Percentiles rank a stretch among this genome's conserved stretches.
These are phyloP conservation scores for Pelargonium citronellum DNA, from an alignment of 441 rosid genomes.

Conservation along the genomic window DNA sequence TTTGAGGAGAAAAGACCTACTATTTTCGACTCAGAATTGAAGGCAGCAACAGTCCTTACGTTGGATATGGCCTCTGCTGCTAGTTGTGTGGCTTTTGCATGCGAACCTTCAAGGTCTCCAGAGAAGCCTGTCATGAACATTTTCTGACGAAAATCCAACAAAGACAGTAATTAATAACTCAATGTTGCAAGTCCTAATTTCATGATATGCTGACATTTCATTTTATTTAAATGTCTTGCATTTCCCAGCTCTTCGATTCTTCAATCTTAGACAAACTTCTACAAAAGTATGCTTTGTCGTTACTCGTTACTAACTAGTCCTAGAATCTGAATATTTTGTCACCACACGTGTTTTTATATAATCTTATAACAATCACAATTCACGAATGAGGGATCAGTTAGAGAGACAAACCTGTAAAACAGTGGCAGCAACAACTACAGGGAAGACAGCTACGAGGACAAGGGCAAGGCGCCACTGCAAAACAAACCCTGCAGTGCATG, in stretches of 20 bases:
- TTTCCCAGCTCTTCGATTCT: no score
- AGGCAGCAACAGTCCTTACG: conserved; percentile 93
- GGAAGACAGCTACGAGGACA: conserved; percentile 89
- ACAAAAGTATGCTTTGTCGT: no score
- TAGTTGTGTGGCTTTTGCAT: conserved; percentile 89
- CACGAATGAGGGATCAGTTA: conserved; percentile 9
- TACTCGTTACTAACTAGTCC: no score
- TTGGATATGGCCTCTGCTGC: conserved; percentile 98
- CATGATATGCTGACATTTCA: no score
- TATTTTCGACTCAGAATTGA: conserved; percentile 85
- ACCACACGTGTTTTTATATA: no score
- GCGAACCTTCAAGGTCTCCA: conserved; percentile 90
- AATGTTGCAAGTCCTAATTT: no score
- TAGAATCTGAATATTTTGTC: no score
- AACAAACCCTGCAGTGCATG: conserved; percentile 97
- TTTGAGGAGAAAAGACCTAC: conserved; percentile 73
- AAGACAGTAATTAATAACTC: background rate
- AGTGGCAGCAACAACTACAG: conserved; percentile 94
- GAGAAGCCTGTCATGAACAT: conserved; percentile 99
- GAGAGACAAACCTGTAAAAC: conserved; percentile 76
- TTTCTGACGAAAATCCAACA: conserved; percentile 52
- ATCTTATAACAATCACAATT: background rate
- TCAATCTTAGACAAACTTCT: no score
- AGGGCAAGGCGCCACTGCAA: conserved; percentile 99
- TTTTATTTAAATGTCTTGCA: no score